Evolutionary conservation across 1,284 basidiomycete genomes (phyloP).

Genomic region (Ceratobasidium sp.): DNA sequence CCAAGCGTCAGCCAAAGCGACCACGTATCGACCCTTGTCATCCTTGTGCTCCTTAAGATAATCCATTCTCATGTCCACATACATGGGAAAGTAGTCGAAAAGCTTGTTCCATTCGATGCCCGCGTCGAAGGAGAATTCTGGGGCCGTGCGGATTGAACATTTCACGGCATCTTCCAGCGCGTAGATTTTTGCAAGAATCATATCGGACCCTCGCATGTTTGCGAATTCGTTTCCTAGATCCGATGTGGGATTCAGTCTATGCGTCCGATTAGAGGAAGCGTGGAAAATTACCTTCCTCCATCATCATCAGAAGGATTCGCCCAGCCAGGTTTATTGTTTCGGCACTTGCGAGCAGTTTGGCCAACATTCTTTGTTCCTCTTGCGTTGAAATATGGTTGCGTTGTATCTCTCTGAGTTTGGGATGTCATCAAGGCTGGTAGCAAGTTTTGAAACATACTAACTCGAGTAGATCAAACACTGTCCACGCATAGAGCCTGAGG

Average conservation of each 20-base stretch:
- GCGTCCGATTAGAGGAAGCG: background rate
- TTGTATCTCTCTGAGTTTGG: background rate
- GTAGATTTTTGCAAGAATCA: background rate
- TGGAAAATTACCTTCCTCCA: background rate
- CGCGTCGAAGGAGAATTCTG: background rate
- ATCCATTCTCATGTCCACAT: background rate
- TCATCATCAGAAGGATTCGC: background rate
- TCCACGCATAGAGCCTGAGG: background rate
- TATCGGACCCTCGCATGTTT: background rate
- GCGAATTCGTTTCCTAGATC: background rate
- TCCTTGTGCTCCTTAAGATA: background rate
- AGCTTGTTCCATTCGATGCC: slow-evolving; percentile 1
- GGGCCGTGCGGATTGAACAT: background rate
- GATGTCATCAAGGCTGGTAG: background rate
- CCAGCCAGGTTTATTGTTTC: background rate
- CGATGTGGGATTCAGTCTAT: background rate
- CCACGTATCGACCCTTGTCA: background rate
- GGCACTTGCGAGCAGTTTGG: background rate
- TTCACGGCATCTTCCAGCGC: background rate
- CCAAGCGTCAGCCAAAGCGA: background rate
- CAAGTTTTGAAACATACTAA: background rate
- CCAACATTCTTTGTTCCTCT: background rate
- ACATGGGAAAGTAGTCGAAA: background rate
- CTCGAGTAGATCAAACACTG: background rate
- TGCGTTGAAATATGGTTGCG: background rate